phyloP scores from a whole-genome alignment of 768 basidiomycete genomes.

The Xanthoconium stramineum region DNA sequence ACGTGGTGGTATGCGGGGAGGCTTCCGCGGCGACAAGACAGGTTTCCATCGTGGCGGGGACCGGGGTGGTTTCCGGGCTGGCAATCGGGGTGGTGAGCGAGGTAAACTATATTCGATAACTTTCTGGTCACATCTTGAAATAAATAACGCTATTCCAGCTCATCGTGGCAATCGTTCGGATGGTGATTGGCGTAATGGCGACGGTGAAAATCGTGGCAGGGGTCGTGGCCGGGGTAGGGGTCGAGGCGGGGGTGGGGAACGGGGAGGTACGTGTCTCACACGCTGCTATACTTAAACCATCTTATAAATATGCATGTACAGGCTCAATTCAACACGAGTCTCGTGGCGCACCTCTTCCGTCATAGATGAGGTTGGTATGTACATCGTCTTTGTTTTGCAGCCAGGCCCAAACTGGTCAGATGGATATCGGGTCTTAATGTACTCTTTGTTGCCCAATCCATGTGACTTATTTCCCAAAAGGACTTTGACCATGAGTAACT shows the following conservation, averaged over 20 bases:
- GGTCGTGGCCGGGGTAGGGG: conserved; percentile 46
- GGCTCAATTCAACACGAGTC: conserved; percentile 23
- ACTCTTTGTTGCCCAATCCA: background rate
- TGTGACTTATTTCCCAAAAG: background rate
- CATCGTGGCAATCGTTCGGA: conserved; percentile 22
- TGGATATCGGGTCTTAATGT: background rate
- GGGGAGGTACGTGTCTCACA: conserved; percentile 33
- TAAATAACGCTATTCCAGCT: conserved; percentile 3
- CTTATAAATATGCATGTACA: conserved; percentile 4
- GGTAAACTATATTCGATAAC: conserved; percentile 9
- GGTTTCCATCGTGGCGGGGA: conserved; percentile 36
- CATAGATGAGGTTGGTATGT: conserved; percentile 8
- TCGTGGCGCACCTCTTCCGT: conserved; percentile 16
- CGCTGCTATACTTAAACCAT: background rate
- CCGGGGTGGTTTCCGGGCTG: conserved; percentile 35
- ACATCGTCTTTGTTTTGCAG: background rate
- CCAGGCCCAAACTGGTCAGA: background rate
- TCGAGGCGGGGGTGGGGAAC: conserved; percentile 38
- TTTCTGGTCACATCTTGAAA: background rate
- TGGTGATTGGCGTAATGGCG: conserved; percentile 50
- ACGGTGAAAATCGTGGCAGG: conserved; percentile 38
- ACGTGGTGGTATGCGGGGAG: conserved; percentile 40
- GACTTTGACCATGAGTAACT: background rate
- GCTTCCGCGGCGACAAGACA: conserved; percentile 38
- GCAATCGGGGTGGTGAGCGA: conserved; percentile 30